These are phyloP conservation scores for Solanum verrucosum DNA, from an alignment of 257 asterid genomes.

Conservation along the genomic window DNA sequence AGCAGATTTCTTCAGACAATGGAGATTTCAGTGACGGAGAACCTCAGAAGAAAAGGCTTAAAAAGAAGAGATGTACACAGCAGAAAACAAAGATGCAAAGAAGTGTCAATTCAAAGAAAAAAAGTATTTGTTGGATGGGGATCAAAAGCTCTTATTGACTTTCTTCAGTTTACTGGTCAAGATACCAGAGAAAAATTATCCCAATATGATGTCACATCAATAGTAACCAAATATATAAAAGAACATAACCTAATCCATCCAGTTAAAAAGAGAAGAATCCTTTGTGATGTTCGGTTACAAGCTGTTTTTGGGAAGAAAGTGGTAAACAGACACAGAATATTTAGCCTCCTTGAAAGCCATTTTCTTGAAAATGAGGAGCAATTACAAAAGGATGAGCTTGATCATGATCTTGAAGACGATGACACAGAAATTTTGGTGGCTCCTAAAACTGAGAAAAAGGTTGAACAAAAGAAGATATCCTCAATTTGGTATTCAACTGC, in stretches of 20 bases:
- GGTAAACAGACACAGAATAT: constrained; percentile 24
- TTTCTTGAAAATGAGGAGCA: constrained; percentile 40
- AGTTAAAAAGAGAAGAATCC: constrained; percentile 33
- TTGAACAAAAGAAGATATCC: neutral
- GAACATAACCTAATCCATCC: constrained; percentile 45
- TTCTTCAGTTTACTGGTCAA: constrained; percentile 57
- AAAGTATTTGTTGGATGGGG: constrained; percentile 68
- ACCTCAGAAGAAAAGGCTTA: constrained; percentile 9
- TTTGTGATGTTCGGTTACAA: constrained; percentile 42
- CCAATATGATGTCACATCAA: constrained; percentile 42
- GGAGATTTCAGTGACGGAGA: constrained; percentile 19
- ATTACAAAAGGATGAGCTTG: constrained; percentile 41
- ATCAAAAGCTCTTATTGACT: constrained; percentile 53
- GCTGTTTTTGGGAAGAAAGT: constrained; percentile 39
- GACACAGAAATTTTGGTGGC: constrained; percentile 2
- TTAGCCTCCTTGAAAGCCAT: constrained; percentile 53
- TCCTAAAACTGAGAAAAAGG: constrained; percentile 21
- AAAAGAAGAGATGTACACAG: constrained; percentile 19
- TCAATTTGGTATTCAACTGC: neutral
- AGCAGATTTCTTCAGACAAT: constrained; percentile 24
- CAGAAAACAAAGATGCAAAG: constrained; percentile 8
- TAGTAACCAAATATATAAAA: constrained; percentile 38
- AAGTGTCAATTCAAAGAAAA: constrained; percentile 24
- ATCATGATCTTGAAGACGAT: constrained; percentile 17
- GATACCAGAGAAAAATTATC: constrained; percentile 31